A percentile compares a stretch with the other conserved stretches of the same genome.
These are phyloP conservation scores for Suhomyces prunicola DNA, from an alignment of 805 yeast genomes.

Conservation along the genomic window DNA sequence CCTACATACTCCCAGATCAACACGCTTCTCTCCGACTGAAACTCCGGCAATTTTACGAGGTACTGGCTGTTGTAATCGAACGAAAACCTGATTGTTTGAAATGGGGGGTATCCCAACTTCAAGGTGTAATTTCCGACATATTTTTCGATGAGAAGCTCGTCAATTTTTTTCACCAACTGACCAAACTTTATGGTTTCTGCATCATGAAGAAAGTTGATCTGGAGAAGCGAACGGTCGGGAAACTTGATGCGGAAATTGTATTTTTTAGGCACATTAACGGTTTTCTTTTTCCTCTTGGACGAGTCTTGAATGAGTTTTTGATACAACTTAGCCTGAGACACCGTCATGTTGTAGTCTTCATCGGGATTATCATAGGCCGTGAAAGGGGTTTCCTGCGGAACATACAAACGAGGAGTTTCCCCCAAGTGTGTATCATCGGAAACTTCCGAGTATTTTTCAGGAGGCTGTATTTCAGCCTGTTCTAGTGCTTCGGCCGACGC, in stretches of 20 bases:
- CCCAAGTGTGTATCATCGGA: not conserved
- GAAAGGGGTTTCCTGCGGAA: constrained; percentile 13
- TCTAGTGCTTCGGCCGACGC: not conserved
- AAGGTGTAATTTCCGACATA: constrained; percentile 28
- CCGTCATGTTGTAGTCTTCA: constrained; percentile 39
- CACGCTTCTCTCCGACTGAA: constrained; percentile 27
- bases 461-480: not conserved
- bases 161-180: constrained; percentile 34
- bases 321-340: constrained; percentile 36
- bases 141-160: constrained; percentile 26
- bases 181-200: constrained; percentile 28
- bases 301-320: constrained; percentile 32
- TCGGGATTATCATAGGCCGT: constrained; percentile 38
- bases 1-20: constrained; percentile 35
- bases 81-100: constrained; percentile 23
- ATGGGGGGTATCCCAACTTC: constrained; percentile 39
- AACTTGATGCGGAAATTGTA: constrained; percentile 35
- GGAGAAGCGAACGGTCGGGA: constrained; percentile 37
- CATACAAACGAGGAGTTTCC: constrained; percentile 19
- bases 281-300: constrained; percentile 13
- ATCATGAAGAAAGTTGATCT: constrained; percentile 28
- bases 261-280: constrained; percentile 19
- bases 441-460: not conserved
- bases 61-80: constrained; percentile 25
- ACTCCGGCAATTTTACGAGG: constrained; percentile 28